Evolutionary conservation across 805 yeast genomes (phyloP).

Genomic region (Metschnikowia continentalis): DNA sequence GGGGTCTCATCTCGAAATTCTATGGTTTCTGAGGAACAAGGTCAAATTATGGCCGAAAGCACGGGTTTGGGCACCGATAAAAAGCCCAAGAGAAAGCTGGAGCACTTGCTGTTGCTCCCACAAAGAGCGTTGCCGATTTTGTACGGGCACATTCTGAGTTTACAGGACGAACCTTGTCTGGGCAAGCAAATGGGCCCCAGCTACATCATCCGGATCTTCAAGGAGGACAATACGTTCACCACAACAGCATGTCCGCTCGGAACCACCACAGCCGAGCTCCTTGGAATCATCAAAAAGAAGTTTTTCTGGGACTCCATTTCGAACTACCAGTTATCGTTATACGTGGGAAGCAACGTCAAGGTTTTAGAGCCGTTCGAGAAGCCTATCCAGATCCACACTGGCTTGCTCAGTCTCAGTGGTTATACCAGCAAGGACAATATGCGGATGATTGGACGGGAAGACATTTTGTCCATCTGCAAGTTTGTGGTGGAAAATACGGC

Average conservation of each 20-base stretch:
- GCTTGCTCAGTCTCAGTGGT: slow-evolving; percentile 70
- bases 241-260: slow-evolving; percentile 77
- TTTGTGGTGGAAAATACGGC: slow-evolving; percentile 66
- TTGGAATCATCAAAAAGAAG: slow-evolving; percentile 69
- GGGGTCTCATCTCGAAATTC: not conserved
- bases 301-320: slow-evolving; percentile 67
- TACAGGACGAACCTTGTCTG: not conserved
- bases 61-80: not conserved
- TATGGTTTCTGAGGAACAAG: not conserved
- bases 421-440: slow-evolving; percentile 73
- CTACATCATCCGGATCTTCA: slow-evolving; percentile 66
- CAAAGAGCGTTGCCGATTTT: slow-evolving; percentile 26
- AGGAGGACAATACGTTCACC: slow-evolving; percentile 79
- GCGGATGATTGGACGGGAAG: slow-evolving; percentile 77
- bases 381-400: slow-evolving; percentile 75
- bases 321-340: slow-evolving; percentile 70
- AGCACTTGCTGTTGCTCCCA: slow-evolving; percentile 10
- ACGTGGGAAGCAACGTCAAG: slow-evolving; percentile 73
- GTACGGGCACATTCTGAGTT: slow-evolving; percentile 23
- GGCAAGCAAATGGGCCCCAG: slow-evolving; percentile 26
- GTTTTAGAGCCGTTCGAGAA: slow-evolving; percentile 66
- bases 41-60: not conserved
- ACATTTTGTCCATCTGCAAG: slow-evolving; percentile 75
- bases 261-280: slow-evolving; percentile 70
- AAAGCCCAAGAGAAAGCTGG: slow-evolving; percentile 8